phyloP scores from a whole-genome alignment of 805 yeast genomes.

The Hanseniaspora lachancei region DNA sequence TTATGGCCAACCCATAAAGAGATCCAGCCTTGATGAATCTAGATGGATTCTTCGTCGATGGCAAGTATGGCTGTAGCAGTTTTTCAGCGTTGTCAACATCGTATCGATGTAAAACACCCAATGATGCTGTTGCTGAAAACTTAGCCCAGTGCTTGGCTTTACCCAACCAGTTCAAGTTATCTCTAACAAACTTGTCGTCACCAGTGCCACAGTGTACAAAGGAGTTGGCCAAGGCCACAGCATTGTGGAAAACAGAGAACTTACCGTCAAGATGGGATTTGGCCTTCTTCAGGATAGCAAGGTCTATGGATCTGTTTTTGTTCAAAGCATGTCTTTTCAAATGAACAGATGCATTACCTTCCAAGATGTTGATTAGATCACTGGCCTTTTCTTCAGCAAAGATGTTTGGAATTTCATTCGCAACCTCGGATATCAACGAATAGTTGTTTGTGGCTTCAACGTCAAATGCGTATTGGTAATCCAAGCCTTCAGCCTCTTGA shows the following conservation, averaged over 20 bases:
- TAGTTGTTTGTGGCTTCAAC: conserved; percentile 38
- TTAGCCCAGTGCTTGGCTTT: conserved; percentile 98
- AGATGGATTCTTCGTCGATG: conserved; percentile 55
- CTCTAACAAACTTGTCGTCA: conserved; percentile 80
- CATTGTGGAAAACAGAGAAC: conserved; percentile 87
- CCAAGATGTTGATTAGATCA: conserved; percentile 42
- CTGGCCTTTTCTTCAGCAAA: neutral
- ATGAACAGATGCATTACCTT: conserved; percentile 92
- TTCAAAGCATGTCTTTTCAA: conserved; percentile 75
- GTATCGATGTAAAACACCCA: conserved; percentile 94
- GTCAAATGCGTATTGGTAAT: conserved; percentile 91
- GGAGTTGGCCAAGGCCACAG: conserved; percentile 88
- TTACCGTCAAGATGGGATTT: conserved; percentile 77
- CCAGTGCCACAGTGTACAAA: conserved; percentile 94
- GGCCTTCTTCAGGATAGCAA: conserved; percentile 65
- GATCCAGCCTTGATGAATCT: conserved; percentile 94
- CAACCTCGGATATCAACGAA: conserved; percentile 30
- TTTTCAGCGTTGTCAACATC: conserved; percentile 81
- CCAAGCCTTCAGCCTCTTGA: conserved; percentile 38
- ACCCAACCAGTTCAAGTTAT: conserved; percentile 88
- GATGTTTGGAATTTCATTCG: conserved; percentile 19
- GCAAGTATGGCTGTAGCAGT: conserved; percentile 79
- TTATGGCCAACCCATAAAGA: conserved; percentile 78
- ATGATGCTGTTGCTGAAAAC: conserved; percentile 92
- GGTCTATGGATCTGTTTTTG: conserved; percentile 78